Conservation (phyloP, 495 filamentous ascomycete species). For the Trichoderma orchidacearum region DNA sequence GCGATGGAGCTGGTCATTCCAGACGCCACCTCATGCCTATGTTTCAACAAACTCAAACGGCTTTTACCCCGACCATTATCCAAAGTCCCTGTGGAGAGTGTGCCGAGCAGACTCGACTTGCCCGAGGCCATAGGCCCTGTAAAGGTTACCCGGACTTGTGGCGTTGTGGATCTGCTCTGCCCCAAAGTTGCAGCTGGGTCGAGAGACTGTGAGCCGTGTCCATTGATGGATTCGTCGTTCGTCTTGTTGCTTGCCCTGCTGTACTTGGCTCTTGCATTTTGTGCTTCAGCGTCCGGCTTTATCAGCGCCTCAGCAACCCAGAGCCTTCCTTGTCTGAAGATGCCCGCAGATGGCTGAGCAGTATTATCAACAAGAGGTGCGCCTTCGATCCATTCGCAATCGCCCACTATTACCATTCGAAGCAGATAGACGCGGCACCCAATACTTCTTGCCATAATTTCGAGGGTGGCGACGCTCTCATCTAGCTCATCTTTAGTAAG, state of each 20-base stretch:
- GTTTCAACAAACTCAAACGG: conserved; percentile 73
- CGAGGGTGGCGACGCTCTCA: conserved; percentile 71
- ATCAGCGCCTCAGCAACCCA: conserved; percentile 76
- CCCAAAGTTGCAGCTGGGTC: background rate
- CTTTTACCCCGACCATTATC: conserved; percentile 90
- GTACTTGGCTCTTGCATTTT: conserved; percentile 6
- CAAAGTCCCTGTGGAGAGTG: conserved; percentile 69
- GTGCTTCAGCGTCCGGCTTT: conserved; percentile 19
- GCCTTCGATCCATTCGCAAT: conserved; percentile 62
- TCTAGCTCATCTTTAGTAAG: conserved; percentile 84
- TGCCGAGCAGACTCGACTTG: conserved; percentile 84
- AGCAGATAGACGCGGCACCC: conserved; percentile 80
- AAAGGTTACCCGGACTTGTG: conserved; percentile 83
- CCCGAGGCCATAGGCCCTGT: conserved; percentile 86
- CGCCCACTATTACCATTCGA: conserved; percentile 72
- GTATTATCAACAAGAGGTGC: conserved; percentile 4
- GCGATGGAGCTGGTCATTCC: conserved; percentile 88
- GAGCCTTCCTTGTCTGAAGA: conserved; percentile 39
- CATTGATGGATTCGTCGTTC: background rate
- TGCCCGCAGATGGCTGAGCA: background rate
- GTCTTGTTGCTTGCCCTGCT: background rate
- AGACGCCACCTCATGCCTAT: conserved; percentile 85
- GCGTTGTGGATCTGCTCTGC: conserved; percentile 24
- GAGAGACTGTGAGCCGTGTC: background rate
- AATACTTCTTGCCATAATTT: conserved; percentile 80